Evolutionary conservation across 2,329 filamentous ascomycete genomes (phyloP).

Genomic region (Bimuria novae-zelandiae): DNA sequence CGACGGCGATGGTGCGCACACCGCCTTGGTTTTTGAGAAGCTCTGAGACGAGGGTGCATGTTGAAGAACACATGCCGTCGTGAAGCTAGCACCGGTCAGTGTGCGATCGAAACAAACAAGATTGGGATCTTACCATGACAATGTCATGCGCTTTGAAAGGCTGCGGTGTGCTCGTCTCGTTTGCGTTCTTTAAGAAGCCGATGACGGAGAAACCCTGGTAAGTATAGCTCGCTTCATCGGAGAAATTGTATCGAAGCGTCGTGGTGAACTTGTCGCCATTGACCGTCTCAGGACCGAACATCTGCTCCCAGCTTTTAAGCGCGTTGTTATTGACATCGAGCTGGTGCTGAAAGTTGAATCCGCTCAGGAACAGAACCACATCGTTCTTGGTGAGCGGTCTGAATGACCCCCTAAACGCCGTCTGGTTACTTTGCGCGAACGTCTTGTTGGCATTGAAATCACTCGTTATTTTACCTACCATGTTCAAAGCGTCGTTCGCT

Average conservation of each 20-base stretch:
- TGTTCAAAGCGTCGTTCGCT: slow-evolving; percentile 48
- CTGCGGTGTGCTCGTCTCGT: slow-evolving; percentile 36
- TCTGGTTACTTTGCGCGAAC: slow-evolving; percentile 33
- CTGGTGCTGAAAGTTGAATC: slow-evolving; percentile 41
- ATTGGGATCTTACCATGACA: slow-evolving; percentile 42
- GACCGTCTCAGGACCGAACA: slow-evolving; percentile 41
- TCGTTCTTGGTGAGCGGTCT: slow-evolving; percentile 23
- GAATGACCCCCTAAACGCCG: slow-evolving; percentile 33
- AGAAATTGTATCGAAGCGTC: slow-evolving; percentile 45
- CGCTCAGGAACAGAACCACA: slow-evolving; percentile 28
- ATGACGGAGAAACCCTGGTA: slow-evolving; percentile 37
- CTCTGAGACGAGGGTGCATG: slow-evolving; percentile 54
- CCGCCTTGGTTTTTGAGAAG: slow-evolving; percentile 52
- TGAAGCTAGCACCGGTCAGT: slow-evolving; percentile 29
- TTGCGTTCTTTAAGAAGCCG: slow-evolving; percentile 36
- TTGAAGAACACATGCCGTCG: slow-evolving; percentile 53
- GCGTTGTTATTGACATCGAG: slow-evolving; percentile 36
- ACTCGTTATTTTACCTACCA: slow-evolving; percentile 38
- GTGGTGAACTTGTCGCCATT: slow-evolving; percentile 44
- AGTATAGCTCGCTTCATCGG: slow-evolving; percentile 33
- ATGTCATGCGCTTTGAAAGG: slow-evolving; percentile 48
- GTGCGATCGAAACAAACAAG: background rate
- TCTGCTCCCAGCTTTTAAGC: slow-evolving; percentile 40
- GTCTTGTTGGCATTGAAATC: slow-evolving; percentile 38
- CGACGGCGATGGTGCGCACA: slow-evolving; percentile 50